Evolutionary conservation across 208 protist genomes (phyloP), one percentile per base, ranked within the genome.

Genomic region (Wallacemonas sp.): DNA sequence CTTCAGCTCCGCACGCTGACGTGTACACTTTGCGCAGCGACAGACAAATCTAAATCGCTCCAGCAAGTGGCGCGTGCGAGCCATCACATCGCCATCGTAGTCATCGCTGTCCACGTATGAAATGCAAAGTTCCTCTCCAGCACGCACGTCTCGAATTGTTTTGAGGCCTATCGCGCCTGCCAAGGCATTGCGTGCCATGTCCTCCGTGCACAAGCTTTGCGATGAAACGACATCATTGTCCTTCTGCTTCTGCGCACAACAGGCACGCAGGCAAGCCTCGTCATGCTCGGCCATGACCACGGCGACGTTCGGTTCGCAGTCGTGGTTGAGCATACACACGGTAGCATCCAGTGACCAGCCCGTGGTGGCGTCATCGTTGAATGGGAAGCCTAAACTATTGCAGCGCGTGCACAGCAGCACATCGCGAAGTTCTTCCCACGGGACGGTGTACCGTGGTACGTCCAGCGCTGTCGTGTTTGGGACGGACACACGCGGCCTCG

Each of bases 271-370:
- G 22, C 39, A 61, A 17, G 72, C 75, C 0, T 55, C 49, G 24
- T 49, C 59, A 21, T 47, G 0, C 49, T 80, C 70, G 24, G 80
- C 72, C 46, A 79, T 78, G 21, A 93, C 71, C 1, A 93, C 70
- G 0, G 83, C 77, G 4, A 82, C 83, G 55, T 90, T 92, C 17
- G 88, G 85, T 34, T 66, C 44, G 64, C 88, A 95, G 71, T 80
- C 88, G 79, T 95, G 88, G 68, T 95, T 95, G 60, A 92, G 68
- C 85, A 92, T 91, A 64, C 84, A 91, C 41, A 89, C 55, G 17
- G 74, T 73, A 44, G 68, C 62, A 59, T 92, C 71, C 60, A 95
- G 67, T 24, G 83, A 75, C 86, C 88, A 95, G 9, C 88, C 88
- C 9, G 82, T 70, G 14, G 88, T 95, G 26, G 83, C 72, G 21